Evolutionary conservation across 805 yeast species (phyloP).

Genomic region (Candida berthetii): DNA sequence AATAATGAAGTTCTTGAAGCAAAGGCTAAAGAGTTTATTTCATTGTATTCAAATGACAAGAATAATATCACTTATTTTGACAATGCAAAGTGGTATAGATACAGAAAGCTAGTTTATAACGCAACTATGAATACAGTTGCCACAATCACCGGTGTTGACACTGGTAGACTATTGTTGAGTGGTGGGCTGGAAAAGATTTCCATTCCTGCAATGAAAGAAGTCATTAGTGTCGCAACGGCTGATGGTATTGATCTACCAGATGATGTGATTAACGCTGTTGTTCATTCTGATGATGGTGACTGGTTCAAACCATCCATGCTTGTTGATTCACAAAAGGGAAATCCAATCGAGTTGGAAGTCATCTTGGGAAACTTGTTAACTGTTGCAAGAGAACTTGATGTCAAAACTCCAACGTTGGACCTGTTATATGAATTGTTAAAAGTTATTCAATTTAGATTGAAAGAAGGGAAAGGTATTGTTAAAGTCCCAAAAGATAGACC

Average conservation of each 20-base stretch:
- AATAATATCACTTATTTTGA: slow-evolving; percentile 34
- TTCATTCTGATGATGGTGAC: slow-evolving; percentile 45
- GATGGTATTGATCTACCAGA: slow-evolving; percentile 50
- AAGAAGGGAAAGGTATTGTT: slow-evolving; percentile 47
- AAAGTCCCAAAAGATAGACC: slow-evolving; percentile 29
- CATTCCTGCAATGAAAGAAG: slow-evolving; percentile 60
- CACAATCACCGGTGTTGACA: slow-evolving; percentile 50
- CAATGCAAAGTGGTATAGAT: slow-evolving; percentile 45
- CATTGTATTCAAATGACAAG: slow-evolving; percentile 34
- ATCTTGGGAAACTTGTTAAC: slow-evolving; percentile 60
- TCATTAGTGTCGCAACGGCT: slow-evolving; percentile 53
- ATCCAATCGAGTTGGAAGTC: slow-evolving; percentile 63
- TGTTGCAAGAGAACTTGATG: slow-evolving; percentile 37
- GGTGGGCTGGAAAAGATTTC: slow-evolving; percentile 29
- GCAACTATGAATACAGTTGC: slow-evolving; percentile 57
- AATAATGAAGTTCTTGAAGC: slow-evolving; percentile 20
- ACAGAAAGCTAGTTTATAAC: slow-evolving; percentile 63
- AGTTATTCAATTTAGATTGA: slow-evolving; percentile 53
- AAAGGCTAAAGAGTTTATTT: slow-evolving; percentile 31
- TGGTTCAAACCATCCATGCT: slow-evolving; percentile 66
- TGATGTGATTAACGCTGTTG: slow-evolving; percentile 37
- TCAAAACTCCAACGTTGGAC: slow-evolving; percentile 52
- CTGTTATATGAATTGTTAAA: slow-evolving; percentile 53
- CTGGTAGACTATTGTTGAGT: slow-evolving; percentile 40
- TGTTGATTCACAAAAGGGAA: slow-evolving; percentile 54